Percentiles rank a stretch among this genome's conserved stretches.
Evolutionary conservation across 1,284 basidiomycete species (phyloP).

Genomic region (Hymenochaete sp.): DNA sequence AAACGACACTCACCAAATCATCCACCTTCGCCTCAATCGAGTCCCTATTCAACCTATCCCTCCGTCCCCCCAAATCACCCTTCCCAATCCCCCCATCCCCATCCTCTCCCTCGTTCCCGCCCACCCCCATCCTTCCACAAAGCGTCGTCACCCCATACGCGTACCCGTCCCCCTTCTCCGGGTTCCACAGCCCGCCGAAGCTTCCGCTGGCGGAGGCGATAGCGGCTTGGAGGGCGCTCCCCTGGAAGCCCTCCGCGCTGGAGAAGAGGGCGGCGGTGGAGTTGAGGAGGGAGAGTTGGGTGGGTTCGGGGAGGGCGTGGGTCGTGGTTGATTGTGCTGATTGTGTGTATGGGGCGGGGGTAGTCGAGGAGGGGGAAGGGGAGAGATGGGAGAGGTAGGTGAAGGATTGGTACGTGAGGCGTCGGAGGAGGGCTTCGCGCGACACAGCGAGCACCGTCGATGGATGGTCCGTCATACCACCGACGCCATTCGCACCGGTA

Average conservation of each 20-base stretch:
- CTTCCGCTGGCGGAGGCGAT: constrained; percentile 76
- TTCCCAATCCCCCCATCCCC: constrained; percentile 26
- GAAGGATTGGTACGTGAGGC: constrained; percentile 88
- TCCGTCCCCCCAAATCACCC: constrained; percentile 31
- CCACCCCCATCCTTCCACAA: constrained; percentile 39
- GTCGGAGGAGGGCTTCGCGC: constrained; percentile 76
- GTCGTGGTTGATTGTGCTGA: no score
- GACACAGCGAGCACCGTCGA: constrained; percentile 35
- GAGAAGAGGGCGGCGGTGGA: constrained; percentile 81
- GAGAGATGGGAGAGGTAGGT: constrained; percentile 24
- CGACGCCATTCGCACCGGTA: constrained; percentile 33
- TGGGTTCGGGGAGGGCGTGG: constrained; percentile 78
- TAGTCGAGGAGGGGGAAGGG: neutral
- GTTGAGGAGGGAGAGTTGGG: constrained; percentile 76
- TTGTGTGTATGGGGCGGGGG: no score
- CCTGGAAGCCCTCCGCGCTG: constrained; percentile 35
- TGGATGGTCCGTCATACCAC: constrained; percentile 19
- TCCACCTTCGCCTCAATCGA: constrained; percentile 71
- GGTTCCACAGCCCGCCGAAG: constrained; percentile 75
- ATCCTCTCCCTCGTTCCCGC: constrained; percentile 37
- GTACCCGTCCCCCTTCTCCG: neutral
- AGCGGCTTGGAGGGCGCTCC: constrained; percentile 82
- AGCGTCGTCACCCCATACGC: constrained; percentile 86
- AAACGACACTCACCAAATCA: constrained; percentile 53
- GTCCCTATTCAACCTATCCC: constrained; percentile 69